These are phyloP conservation scores for Monosporascus cannonballus DNA, from an alignment of 2,329 filamentous ascomycete genomes.

Conservation along the genomic window DNA sequence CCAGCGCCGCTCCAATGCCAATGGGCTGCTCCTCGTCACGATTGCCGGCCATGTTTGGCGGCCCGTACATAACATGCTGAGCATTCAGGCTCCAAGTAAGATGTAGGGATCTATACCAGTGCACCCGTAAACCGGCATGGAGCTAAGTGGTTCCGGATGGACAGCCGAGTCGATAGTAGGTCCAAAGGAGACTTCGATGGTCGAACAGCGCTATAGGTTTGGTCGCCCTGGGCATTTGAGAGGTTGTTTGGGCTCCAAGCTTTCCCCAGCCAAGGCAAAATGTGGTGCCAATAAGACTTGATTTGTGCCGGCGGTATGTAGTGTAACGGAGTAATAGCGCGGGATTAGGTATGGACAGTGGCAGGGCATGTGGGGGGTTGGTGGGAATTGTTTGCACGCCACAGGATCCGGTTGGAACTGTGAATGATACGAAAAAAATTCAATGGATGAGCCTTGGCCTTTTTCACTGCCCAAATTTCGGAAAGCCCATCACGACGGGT, in stretches of 20 bases:
- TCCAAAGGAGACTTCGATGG: neutral
- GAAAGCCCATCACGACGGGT: too few relatives aligned
- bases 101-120: neutral
- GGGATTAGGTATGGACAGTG: neutral
- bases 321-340: neutral
- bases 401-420: too few relatives aligned
- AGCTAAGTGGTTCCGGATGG: neutral
- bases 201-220: neutral
- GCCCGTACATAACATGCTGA: constrained; percentile 23
- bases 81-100: neutral
- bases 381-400: neutral
- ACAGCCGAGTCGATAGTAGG: neutral
- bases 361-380: neutral
- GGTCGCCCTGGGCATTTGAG: neutral
- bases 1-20: constrained; percentile 26
- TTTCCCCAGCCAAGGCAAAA: neutral
- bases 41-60: constrained; percentile 37
- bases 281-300: neutral
- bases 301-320: neutral
- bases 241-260: neutral
- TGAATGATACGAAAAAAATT: too few relatives aligned
- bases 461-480: too few relatives aligned
- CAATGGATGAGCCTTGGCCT: too few relatives aligned
- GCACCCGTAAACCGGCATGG: neutral
- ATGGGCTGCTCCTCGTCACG: constrained; percentile 37